Percentiles rank a stretch among this genome's conserved stretches.
phyloP scores from a whole-genome alignment of 2,329 filamentous ascomycete species.

The Diaporthe eres region DNA sequence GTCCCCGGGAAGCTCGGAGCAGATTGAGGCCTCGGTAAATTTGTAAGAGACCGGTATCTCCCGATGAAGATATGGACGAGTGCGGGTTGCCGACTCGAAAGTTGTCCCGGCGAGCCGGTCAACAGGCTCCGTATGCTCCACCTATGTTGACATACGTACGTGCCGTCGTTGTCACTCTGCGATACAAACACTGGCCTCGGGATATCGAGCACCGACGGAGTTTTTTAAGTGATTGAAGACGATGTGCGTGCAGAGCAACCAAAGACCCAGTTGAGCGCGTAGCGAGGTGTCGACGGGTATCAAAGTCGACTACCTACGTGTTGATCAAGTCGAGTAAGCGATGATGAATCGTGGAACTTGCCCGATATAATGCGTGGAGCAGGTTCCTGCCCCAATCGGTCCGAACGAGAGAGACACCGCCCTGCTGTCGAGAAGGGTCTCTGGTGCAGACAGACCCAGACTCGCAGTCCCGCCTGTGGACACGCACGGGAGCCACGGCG shows the following conservation, averaged over 20 bases:
- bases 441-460: neutral
- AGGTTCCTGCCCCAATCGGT: neutral
- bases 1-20: too few relatives aligned
- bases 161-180: neutral
- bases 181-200: neutral
- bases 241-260: too few relatives aligned
- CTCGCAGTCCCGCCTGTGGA: neutral
- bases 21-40: too few relatives aligned
- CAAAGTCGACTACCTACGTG: neutral
- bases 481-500: neutral
- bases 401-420: constrained; percentile 19
- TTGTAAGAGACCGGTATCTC: too few relatives aligned
- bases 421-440: neutral
- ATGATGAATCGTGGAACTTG: constrained; percentile 19
- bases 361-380: neutral
- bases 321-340: neutral
- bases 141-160: neutral
- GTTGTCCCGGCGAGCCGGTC: neutral
- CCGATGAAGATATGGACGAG: too few relatives aligned
- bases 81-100: neutral
- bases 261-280: neutral
- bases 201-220: neutral
- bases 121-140: neutral
- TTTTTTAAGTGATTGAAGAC: neutral
- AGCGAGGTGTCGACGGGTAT: neutral